A percentile compares a stretch with the other conserved stretches of the same genome.
Evolutionary conservation across 176 grass and related monocot genomes (phyloP).

Genomic region (Canna indica): DNA sequence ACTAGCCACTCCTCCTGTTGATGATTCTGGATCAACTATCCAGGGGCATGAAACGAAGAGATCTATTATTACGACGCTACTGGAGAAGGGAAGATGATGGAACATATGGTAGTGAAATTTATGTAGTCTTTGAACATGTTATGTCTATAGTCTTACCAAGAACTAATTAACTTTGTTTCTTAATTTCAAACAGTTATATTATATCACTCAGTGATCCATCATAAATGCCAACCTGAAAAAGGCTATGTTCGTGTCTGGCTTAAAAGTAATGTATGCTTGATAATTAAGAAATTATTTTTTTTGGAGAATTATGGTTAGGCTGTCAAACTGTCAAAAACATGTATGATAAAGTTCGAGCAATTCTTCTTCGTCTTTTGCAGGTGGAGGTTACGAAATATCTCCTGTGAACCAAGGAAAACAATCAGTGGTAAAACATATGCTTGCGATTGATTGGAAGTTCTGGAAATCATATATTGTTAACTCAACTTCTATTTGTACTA

Average conservation of each 20-base stretch:
- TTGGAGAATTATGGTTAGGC: background rate
- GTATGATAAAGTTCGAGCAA: background rate
- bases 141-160: background rate
- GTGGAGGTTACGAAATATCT: slow-evolving; percentile 97
- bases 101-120: slow-evolving; percentile 58
- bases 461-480: slow-evolving; percentile 87
- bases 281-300: background rate
- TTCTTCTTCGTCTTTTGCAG: slow-evolving; percentile 30
- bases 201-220: slow-evolving; percentile 91
- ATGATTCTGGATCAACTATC: slow-evolving; percentile 39
- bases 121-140: background rate
- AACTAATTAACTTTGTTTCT: slow-evolving; percentile 1
- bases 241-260: slow-evolving; percentile 89
- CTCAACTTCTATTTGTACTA: slow-evolving; percentile 71
- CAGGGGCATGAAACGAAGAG: slow-evolving; percentile 94
- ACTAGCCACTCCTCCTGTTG: background rate
- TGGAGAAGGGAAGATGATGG: slow-evolving; percentile 98
- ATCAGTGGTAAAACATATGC: slow-evolving; percentile 96
- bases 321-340: background rate
- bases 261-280: slow-evolving; percentile 99
- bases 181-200: slow-evolving; percentile 58
- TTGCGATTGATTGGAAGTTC: slow-evolving; percentile 99
- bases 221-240: slow-evolving; percentile 60
- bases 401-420: slow-evolving; percentile 84
- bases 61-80: slow-evolving; percentile 80